Base-by-base conservation (phyloP, 176 grass and related monocot species). In the Aegilops sharonensis region DNA sequence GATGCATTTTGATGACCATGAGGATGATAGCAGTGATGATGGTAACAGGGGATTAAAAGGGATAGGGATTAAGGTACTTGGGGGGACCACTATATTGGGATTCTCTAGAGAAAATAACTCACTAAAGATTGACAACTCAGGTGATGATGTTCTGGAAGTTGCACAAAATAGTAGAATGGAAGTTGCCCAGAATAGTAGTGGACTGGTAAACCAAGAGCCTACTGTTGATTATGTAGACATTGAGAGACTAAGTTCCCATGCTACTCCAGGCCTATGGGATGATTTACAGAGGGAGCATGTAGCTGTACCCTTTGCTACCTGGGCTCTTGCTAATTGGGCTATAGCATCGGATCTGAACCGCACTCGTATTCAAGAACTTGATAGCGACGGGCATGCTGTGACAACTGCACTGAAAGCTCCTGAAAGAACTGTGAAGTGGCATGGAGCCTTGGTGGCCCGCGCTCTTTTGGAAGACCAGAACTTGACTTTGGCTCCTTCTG, bases 271-370 rank as follows among this genome's bases (percentile, higher is more conserved):
- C 35, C 89, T 98, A 35, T 98, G 96, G 96, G 96, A 98, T 84
- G 96, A 98, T 83, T 81, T 98, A 83, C 93, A 98, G 83, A 92
- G 96, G 81, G 96, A 98, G 82, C 92, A 98, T 88, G 96, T 98
- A 31, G 96, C 96, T 68, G 93, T 98, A 77, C 96, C 96, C 84
- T 98, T 98, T 95, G 96, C 96, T 65, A 89, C 96, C 50, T 98
- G 96, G 96, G 96, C 96, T 80, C 78, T 98, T 85, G 93, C 96
- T 84, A 98, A 98, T 63, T 98, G 96, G 96, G 93, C 96, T 85
- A 59, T 95, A 52, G 93, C 96, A 84, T 98, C 96, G 57, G 86
- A 93, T 80, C 34, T 87, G 50, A 98, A 98, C 39, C 90, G 96
- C 48, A 89, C 73, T 81, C 90, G 72, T 86, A 94, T 98, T 87